A percentile compares a stretch with the other conserved stretches of the same genome.
Conservation (phyloP, 2,329 filamentous ascomycete species). For the Rhynchosporium secalis region DNA sequence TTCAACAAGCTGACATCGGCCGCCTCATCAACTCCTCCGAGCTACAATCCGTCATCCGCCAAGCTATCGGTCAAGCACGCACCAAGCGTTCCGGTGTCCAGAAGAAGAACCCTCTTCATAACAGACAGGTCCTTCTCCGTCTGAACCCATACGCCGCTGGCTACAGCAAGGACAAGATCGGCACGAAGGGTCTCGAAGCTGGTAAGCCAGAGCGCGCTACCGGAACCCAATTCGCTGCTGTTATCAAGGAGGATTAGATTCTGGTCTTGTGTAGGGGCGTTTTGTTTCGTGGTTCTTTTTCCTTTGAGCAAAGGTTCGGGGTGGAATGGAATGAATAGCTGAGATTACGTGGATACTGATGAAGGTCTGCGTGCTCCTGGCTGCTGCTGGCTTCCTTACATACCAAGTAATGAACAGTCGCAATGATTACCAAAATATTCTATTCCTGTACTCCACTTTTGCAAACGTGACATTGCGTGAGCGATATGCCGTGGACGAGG, state of each 20-base stretch:
- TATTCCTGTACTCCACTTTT: neutral
- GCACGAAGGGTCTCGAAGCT: conserved; percentile 63
- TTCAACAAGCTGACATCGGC: conserved; percentile 91
- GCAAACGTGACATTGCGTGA: no score
- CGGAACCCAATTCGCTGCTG: conserved; percentile 42
- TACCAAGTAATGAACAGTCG: conserved; percentile 18
- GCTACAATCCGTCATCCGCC: conserved; percentile 92
- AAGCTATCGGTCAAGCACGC: conserved; percentile 82
- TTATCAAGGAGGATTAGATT: conserved; percentile 53
- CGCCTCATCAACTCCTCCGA: conserved; percentile 99
- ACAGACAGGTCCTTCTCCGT: conserved; percentile 98
- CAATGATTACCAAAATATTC: conserved; percentile 12
- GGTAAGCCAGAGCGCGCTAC: conserved; percentile 55
- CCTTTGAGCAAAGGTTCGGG: conserved; percentile 15
- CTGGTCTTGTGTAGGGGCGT: conserved; percentile 24
- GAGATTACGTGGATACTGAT: conserved; percentile 8
- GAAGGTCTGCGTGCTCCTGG: conserved; percentile 4
- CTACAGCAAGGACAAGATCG: conserved; percentile 84
- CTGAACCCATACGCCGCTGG: conserved; percentile 97
- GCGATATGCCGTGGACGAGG: no score
- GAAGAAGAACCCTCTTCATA: conserved; percentile 99
- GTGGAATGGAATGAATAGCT: conserved; percentile 7
- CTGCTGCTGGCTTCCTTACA: conserved; percentile 15
- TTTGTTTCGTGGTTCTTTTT: conserved; percentile 22
- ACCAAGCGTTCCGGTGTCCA: conserved; percentile 90